Evolutionary conservation across 208 protist species (phyloP).

Genomic region (Crithidia mellificae): DNA sequence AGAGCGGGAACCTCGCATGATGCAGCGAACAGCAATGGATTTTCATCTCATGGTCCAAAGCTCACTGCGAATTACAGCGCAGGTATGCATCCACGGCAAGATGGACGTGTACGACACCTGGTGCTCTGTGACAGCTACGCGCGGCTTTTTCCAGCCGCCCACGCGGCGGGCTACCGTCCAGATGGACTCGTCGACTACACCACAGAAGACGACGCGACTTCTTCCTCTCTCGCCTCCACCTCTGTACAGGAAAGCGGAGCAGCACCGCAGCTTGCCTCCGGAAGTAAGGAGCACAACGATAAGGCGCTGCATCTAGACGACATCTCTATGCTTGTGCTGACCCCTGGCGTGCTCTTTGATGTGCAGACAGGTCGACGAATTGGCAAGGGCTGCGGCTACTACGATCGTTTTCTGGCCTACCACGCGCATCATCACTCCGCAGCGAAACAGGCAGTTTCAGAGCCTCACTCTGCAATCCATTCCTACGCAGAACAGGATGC

Average conservation of each 20-base stretch:
- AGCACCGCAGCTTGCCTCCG: background rate
- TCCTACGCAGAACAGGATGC: no score
- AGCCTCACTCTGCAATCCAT: no score
- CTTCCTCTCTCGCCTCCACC: background rate
- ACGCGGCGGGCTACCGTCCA: constrained; percentile 28
- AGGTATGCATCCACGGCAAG: background rate
- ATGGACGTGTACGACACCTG: constrained; percentile 12
- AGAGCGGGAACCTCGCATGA: background rate
- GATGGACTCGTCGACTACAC: constrained; percentile 25
- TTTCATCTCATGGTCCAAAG: no score
- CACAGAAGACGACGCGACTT: background rate
- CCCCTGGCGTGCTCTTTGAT: constrained; percentile 79
- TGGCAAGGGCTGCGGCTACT: constrained; percentile 88
- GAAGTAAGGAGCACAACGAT: background rate
- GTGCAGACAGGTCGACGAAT: constrained; percentile 43
- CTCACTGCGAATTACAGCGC: no score
- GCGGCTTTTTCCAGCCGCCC: constrained; percentile 13
- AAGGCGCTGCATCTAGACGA: constrained; percentile 15
- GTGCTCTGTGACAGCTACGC: constrained; percentile 33
- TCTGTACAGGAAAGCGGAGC: background rate
- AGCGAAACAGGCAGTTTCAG: background rate
- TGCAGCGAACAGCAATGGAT: background rate
- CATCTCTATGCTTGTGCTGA: constrained; percentile 48
- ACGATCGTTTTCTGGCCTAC: constrained; percentile 79
- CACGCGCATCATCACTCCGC: constrained; percentile 9